A percentile compares a stretch with the other conserved stretches of the same genome.
phyloP scores from a whole-genome alignment of 495 filamentous ascomycete species.

The Lentithecium fluviatile region DNA sequence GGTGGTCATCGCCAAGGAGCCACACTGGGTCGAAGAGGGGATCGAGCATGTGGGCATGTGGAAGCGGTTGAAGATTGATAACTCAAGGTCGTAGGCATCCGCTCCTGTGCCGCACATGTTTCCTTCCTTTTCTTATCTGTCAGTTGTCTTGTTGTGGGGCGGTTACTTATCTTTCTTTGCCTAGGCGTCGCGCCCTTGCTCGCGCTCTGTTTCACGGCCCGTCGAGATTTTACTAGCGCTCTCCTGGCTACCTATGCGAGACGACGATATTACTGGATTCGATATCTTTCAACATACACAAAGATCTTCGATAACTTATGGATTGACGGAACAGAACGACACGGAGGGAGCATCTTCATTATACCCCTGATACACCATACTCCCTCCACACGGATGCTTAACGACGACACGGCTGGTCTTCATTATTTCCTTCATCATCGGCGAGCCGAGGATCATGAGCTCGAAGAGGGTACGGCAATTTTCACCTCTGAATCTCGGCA shows the following conservation, averaged over 20 bases:
- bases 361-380: not conserved
- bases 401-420: not conserved
- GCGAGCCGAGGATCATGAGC: no score
- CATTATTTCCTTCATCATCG: no score
- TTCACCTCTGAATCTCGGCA: no score
- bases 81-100: constrained; percentile 16
- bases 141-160: not conserved
- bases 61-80: constrained; percentile 39
- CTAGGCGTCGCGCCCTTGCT: no score
- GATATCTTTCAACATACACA: not conserved
- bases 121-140: not conserved
- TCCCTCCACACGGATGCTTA: not conserved
- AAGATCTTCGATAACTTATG: not conserved
- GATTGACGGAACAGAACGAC: not conserved
- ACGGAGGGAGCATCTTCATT: not conserved
- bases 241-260: no score
- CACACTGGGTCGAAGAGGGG: constrained; percentile 75
- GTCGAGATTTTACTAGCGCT: no score
- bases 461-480: no score
- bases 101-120: not conserved
- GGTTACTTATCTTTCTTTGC: no score
- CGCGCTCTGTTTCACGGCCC: no score
- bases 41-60: constrained; percentile 85
- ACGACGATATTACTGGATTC: not conserved
- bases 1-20: constrained; percentile 24